These are phyloP conservation scores for Phtheirospermum japonicum DNA, from an alignment of 257 asterid species.

Conservation along the genomic window DNA sequence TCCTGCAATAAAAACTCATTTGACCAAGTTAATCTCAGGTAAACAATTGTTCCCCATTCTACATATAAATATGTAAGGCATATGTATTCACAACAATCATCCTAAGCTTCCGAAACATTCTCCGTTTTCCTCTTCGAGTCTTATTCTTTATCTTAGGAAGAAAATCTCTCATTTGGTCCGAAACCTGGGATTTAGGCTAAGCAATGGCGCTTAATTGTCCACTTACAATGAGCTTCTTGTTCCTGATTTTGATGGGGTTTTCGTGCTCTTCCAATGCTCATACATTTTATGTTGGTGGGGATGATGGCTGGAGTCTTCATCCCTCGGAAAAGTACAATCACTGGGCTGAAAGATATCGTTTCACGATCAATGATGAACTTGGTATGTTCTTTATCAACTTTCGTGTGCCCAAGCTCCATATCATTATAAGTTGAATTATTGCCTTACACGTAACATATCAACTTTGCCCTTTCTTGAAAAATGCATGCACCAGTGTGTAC, in stretches of 20 bases:
- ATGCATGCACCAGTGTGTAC: too few species aligned
- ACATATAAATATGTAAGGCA: background rate
- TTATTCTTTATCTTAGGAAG: too few species aligned
- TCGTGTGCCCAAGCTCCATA: too few species aligned
- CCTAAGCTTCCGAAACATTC: background rate
- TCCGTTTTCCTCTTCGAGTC: background rate
- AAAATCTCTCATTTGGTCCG: background rate
- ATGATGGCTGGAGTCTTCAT: constrained; percentile 41
- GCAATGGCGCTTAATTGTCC: constrained; percentile 16
- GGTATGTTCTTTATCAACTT: background rate
- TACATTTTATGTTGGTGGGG: constrained; percentile 41
- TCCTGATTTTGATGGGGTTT: constrained; percentile 28
- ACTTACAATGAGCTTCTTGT: constrained; percentile 21
- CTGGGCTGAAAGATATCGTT: constrained; percentile 42
- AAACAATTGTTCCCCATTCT: background rate
- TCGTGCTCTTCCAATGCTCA: constrained; percentile 32
- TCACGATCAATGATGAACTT: constrained; percentile 39
- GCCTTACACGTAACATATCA: too few species aligned
- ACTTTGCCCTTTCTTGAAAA: too few species aligned
- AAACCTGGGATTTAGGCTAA: background rate
- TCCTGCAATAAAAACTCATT: background rate
- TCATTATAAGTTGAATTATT: too few species aligned
- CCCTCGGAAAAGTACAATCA: constrained; percentile 35
- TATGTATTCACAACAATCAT: background rate
- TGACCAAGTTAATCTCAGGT: background rate